phyloP scores from a whole-genome alignment of 2,329 filamentous ascomycete genomes.

The Pseudogymnoascus sp. region DNA sequence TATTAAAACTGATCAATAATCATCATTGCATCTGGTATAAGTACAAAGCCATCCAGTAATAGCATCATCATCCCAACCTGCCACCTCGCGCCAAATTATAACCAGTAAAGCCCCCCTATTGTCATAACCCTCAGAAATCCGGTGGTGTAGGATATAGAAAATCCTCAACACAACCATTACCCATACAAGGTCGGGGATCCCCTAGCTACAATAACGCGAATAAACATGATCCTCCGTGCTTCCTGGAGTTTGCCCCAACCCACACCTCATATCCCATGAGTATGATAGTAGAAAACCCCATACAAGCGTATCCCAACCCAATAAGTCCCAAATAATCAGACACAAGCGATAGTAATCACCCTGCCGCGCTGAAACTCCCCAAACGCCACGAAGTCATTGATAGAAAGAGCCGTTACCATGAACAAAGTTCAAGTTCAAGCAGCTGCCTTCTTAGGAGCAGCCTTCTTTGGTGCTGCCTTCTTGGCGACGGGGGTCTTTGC shows the following conservation, averaged over 20 bases:
- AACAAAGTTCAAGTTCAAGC: constrained; percentile 1
- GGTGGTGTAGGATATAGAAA: neutral
- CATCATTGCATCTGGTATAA: constrained; percentile 10
- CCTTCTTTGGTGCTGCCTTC: constrained; percentile 36
- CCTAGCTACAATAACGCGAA: constrained; percentile 7
- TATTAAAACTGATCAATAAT: constrained; percentile 8
- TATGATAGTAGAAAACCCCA: constrained; percentile 7
- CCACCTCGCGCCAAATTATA: constrained; percentile 10
- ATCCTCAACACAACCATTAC: constrained; percentile 7
- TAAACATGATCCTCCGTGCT: constrained; percentile 6
- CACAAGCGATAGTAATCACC: constrained; percentile 3
- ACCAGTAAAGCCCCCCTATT: constrained; percentile 6
- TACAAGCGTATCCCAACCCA: constrained; percentile 1
- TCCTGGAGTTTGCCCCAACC: constrained; percentile 2
- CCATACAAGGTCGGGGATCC: constrained; percentile 7
- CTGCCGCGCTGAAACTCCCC: constrained; percentile 6
- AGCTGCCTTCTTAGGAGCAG: constrained; percentile 24
- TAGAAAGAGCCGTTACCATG: neutral
- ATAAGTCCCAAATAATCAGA: constrained; percentile 6
- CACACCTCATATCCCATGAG: constrained; percentile 3
- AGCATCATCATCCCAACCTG: constrained; percentile 7
- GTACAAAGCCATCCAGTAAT: constrained; percentile 8
- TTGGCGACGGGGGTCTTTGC: constrained; percentile 41
- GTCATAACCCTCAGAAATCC: constrained; percentile 8
- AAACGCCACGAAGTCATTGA: constrained; percentile 5